These are phyloP conservation scores for Waltiozyma sp. DNA, from an alignment of 1,139 yeast species.

Conservation along the genomic window DNA sequence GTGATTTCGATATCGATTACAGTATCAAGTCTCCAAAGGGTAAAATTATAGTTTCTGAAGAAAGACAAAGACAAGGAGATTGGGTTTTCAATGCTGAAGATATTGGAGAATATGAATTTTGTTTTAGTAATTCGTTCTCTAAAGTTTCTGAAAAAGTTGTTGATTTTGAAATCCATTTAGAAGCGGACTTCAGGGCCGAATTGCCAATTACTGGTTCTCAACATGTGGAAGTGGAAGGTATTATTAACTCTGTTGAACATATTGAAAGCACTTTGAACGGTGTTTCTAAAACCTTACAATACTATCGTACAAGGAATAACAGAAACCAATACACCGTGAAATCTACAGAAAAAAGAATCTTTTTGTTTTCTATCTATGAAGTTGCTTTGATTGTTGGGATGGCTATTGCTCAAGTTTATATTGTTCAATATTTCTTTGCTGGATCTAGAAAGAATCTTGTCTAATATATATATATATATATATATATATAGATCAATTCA, in stretches of 20 bases:
- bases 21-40: conserved; percentile 60
- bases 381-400: conserved; percentile 73
- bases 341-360: conserved; percentile 80
- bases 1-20: conserved; percentile 67
- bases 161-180: conserved; percentile 71
- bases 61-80: conserved; percentile 77
- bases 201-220: conserved; percentile 39
- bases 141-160: conserved; percentile 80
- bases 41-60: conserved; percentile 32
- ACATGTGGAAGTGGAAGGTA: conserved; percentile 43
- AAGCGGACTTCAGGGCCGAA: conserved; percentile 52
- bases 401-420: conserved; percentile 74
- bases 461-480: too few relatives aligned
- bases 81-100: conserved; percentile 59
- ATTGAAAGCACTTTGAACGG: conserved; percentile 62
- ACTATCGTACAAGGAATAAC: conserved; percentile 85
- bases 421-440: conserved; percentile 80
- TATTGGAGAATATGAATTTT: conserved; percentile 84
- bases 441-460: conserved; percentile 75
- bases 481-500: too few relatives aligned
- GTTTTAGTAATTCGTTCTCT: conserved; percentile 82
- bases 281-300: conserved; percentile 56
- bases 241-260: conserved; percentile 44
- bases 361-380: conserved; percentile 75
- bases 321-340: conserved; percentile 87